Conservation (phyloP, 768 basidiomycete species). For the Suillus subluteus region DNA sequence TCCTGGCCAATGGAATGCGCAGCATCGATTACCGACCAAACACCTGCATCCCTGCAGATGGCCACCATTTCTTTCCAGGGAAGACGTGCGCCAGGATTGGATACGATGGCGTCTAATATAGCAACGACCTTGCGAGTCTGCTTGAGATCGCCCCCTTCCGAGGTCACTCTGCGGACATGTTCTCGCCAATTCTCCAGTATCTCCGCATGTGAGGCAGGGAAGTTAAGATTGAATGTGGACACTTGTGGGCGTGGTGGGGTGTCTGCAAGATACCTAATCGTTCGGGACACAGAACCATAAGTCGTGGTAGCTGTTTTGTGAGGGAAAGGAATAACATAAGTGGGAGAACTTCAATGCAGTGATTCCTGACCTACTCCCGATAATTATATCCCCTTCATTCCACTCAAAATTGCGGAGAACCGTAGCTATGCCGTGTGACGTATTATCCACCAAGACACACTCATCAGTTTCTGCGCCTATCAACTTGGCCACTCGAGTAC, state of each 20-base stretch:
- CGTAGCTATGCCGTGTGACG: conserved; percentile 53
- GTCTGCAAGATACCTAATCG: conserved; percentile 60
- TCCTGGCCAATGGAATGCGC: conserved; percentile 83
- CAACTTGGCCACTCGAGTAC: conserved; percentile 50
- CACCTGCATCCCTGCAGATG: conserved; percentile 62
- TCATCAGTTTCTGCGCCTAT: conserved; percentile 60
- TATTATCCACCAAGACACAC: conserved; percentile 48
- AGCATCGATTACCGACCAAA: conserved; percentile 74
- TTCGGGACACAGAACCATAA: conserved; percentile 57
- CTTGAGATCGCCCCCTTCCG: conserved; percentile 22
- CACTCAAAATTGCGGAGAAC: conserved; percentile 70
- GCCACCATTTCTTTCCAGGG: conserved; percentile 76
- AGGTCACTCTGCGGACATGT: conserved; percentile 37
- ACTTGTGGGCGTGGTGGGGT: conserved; percentile 53
- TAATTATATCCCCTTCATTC: conserved; percentile 67
- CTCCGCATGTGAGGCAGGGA: conserved; percentile 58
- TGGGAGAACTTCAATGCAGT: conserved; percentile 7
- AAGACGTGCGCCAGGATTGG: conserved; percentile 61
- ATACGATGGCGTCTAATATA: conserved; percentile 68
- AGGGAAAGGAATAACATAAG: not conserved
- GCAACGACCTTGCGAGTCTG: conserved; percentile 57
- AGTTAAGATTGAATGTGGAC: conserved; percentile 52
- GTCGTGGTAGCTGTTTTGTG: conserved; percentile 53
- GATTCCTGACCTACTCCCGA: conserved; percentile 50
- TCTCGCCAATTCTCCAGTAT: conserved; percentile 54